These are phyloP conservation scores for Diaporthe longicolla DNA, from an alignment of 2,329 filamentous ascomycete genomes.

Conservation along the genomic window DNA sequence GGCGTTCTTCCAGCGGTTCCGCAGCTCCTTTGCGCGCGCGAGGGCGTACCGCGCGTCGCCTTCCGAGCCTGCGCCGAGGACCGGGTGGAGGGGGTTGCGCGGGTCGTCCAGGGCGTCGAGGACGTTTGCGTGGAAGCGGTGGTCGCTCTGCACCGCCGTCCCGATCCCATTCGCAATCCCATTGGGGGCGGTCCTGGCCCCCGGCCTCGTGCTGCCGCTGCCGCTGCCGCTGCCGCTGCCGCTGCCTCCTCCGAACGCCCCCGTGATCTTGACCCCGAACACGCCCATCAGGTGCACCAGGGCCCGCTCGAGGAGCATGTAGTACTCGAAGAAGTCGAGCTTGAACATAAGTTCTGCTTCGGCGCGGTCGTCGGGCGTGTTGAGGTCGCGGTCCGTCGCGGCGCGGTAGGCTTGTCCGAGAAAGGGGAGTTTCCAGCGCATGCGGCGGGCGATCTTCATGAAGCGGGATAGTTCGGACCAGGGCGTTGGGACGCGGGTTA, in stretches of 20 bases:
- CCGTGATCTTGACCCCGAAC: slow-evolving; percentile 69
- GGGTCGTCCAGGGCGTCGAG: slow-evolving; percentile 72
- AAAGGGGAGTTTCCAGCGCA: slow-evolving; percentile 75
- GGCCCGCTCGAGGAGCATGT: slow-evolving; percentile 79
- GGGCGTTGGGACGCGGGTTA: slow-evolving; percentile 38
- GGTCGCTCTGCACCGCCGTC: slow-evolving; percentile 44
- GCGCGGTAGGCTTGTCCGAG: slow-evolving; percentile 69
- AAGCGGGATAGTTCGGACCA: slow-evolving; percentile 67
- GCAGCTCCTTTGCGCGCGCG: slow-evolving; percentile 75
- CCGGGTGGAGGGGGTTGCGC: slow-evolving; percentile 67
- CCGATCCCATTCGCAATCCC: slow-evolving; percentile 8
- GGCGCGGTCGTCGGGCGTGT: slow-evolving; percentile 47
- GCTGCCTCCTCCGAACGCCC: slow-evolving; percentile 36
- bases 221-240: no score
- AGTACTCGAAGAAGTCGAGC: slow-evolving; percentile 83
- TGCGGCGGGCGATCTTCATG: slow-evolving; percentile 70
- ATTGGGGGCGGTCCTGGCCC: neutral
- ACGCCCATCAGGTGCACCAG: slow-evolving; percentile 77
- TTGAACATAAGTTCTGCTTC: slow-evolving; percentile 80
- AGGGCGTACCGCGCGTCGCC: slow-evolving; percentile 71
- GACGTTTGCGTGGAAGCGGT: slow-evolving; percentile 78
- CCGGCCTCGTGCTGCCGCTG: no score
- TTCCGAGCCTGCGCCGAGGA: slow-evolving; percentile 62
- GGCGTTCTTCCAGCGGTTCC: slow-evolving; percentile 81
- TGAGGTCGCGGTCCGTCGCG: slow-evolving; percentile 59